Conservation (phyloP, 2,329 filamentous ascomycete species). For the Penicillium sp. region DNA sequence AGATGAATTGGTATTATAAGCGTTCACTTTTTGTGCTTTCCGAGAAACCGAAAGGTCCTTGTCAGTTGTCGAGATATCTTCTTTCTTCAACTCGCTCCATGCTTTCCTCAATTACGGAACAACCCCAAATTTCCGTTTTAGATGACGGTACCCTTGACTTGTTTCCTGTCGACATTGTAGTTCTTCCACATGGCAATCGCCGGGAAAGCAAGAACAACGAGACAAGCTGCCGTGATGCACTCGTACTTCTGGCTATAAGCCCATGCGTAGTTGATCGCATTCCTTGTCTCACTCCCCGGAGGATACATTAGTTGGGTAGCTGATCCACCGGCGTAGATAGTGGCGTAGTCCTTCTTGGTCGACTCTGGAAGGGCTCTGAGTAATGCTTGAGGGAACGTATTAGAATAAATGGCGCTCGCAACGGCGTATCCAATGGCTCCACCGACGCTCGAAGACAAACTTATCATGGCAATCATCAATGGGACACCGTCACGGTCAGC, state of each 20-base stretch:
- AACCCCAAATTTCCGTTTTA: background rate
- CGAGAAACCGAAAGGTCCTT: background rate
- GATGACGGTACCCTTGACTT: slow-evolving; percentile 25
- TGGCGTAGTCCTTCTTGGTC: slow-evolving; percentile 15
- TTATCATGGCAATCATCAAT: slow-evolving; percentile 37
- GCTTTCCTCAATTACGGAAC: background rate
- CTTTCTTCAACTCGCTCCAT: background rate
- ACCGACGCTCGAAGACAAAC: slow-evolving; percentile 33
- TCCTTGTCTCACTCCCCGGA: slow-evolving; percentile 25
- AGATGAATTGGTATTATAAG: background rate
- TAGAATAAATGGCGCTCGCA: slow-evolving; percentile 19
- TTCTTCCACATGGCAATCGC: slow-evolving; percentile 29
- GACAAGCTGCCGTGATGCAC: slow-evolving; percentile 23
- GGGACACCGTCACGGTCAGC: slow-evolving; percentile 55
- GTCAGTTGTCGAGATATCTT: background rate
- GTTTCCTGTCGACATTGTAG: slow-evolving; percentile 29
- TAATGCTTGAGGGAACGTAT: slow-evolving; percentile 15
- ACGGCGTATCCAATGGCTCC: slow-evolving; percentile 33
- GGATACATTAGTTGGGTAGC: slow-evolving; percentile 29
- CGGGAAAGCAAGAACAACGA: slow-evolving; percentile 24
- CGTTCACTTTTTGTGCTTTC: background rate
- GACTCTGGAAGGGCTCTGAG: slow-evolving; percentile 16
- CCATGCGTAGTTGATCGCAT: slow-evolving; percentile 38
- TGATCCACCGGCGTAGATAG: slow-evolving; percentile 27
- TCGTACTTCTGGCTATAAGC: slow-evolving; percentile 28